These are phyloP conservation scores for Torulaspora maleeae DNA, from an alignment of 805 yeast species.

Conservation along the genomic window DNA sequence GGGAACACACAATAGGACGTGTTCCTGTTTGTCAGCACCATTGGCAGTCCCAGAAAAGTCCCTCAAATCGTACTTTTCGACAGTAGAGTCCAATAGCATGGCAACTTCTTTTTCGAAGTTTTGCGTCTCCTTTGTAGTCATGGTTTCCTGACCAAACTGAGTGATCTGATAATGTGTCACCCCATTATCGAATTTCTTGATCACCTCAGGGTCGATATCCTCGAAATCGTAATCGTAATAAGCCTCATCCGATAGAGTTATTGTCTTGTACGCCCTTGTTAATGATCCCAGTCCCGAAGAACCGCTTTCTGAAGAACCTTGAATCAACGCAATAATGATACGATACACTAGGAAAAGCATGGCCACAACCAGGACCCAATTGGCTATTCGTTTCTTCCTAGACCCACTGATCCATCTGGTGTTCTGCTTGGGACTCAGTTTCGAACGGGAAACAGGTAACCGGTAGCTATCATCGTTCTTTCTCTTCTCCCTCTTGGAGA, in stretches of 20 bases:
- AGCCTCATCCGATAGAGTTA: constrained; percentile 27
- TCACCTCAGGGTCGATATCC: constrained; percentile 32
- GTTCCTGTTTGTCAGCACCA: constrained; percentile 52
- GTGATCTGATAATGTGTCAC: constrained; percentile 37
- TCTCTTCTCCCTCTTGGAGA: constrained; percentile 9
- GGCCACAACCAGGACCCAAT: constrained; percentile 1
- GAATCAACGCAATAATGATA: background rate
- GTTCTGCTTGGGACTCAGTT: constrained; percentile 12
- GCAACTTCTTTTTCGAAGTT: constrained; percentile 35
- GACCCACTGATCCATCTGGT: constrained; percentile 1
- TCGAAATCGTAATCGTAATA: constrained; percentile 36
- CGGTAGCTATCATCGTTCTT: constrained; percentile 14
- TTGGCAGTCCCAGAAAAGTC: constrained; percentile 50
- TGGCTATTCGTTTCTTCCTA: constrained; percentile 7
- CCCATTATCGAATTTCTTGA: constrained; percentile 39
- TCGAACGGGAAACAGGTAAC: constrained; percentile 14
- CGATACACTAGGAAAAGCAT: background rate
- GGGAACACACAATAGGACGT: constrained; percentile 67
- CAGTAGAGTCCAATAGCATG: constrained; percentile 42
- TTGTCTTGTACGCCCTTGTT: constrained; percentile 13
- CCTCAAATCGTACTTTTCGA: constrained; percentile 58
- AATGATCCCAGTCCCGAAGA: background rate
- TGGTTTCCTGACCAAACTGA: constrained; percentile 33
- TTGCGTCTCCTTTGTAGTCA: constrained; percentile 30
- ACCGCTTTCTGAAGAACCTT: background rate